Conservation (phyloP, 1,139 yeast species). For the Debaryomyces nepalensis region DNA sequence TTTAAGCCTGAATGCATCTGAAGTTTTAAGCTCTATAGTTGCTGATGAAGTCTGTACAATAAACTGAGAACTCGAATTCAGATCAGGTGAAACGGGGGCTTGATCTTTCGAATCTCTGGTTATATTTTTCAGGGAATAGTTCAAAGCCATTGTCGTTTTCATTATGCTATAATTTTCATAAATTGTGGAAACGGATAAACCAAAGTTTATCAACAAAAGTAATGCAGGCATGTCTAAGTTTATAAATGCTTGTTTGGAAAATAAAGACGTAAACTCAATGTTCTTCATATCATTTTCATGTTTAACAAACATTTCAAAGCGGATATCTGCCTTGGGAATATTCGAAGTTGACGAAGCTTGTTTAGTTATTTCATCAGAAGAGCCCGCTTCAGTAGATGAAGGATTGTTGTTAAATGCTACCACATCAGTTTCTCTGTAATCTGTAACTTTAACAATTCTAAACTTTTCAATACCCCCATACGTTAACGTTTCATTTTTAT, state of each 20-base stretch:
- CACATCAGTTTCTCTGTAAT: constrained; percentile 23
- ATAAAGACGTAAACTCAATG: constrained; percentile 45
- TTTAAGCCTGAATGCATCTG: constrained; percentile 19
- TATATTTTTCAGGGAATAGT: neutral
- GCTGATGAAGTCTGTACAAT: constrained; percentile 42
- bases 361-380: neutral
- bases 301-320: constrained; percentile 53
- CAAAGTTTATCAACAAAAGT: constrained; percentile 22
- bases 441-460: constrained; percentile 23
- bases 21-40: constrained; percentile 20
- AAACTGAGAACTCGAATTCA: constrained; percentile 19
- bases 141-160: constrained; percentile 4
- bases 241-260: constrained; percentile 47
- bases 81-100: constrained; percentile 7
- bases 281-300: constrained; percentile 23
- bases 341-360: constrained; percentile 12
- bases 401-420: constrained; percentile 25
- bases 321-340: constrained; percentile 47
- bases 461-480: constrained; percentile 54
- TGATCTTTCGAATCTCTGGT: neutral
- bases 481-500: constrained; percentile 42
- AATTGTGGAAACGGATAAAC: neutral
- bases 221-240: constrained; percentile 33
- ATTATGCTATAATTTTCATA: constrained; percentile 7
- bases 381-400: neutral